Percentiles rank a stretch among this genome's conserved stretches.
phyloP scores from a whole-genome alignment of 75 land plant species.

The Ceratopteris richardii region DNA sequence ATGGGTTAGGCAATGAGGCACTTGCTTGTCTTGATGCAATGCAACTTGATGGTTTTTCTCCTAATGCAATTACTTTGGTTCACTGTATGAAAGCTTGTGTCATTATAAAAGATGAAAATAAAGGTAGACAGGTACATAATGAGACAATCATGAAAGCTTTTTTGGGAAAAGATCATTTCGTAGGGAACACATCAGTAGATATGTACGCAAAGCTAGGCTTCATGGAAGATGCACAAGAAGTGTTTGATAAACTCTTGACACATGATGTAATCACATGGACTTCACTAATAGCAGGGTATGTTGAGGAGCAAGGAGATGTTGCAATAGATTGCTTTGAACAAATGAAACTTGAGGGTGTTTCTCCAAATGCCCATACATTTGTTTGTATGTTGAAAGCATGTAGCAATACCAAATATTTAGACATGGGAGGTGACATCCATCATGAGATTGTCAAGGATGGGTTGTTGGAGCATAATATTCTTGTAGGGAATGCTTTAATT shows the following conservation, averaged over 20 bases:
- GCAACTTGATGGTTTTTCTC: constrained; percentile 1
- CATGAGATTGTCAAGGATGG: constrained; percentile 12
- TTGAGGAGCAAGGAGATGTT: constrained; percentile 3
- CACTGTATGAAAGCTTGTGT: constrained; percentile 1
- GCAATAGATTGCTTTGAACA: constrained; percentile 23
- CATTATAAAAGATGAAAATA: not conserved
- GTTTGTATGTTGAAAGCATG: constrained; percentile 32
- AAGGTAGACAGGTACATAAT: constrained; percentile 2
- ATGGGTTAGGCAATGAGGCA: constrained; percentile 1
- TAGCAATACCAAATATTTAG: constrained; percentile 18
- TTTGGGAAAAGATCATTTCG: not conserved
- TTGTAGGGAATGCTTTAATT: constrained; percentile 17
- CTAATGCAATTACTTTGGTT: not conserved
- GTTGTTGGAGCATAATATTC: constrained; percentile 4
- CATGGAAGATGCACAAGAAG: constrained; percentile 15
- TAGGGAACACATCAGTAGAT: constrained; percentile 1
- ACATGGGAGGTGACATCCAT: constrained; percentile 30
- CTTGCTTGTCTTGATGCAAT: not conserved
- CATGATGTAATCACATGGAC: constrained; percentile 30
- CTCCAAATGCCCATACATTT: constrained; percentile 19
- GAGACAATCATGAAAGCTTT: not conserved
- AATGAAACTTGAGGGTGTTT: constrained; percentile 16
- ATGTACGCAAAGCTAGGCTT: constrained; percentile 15
- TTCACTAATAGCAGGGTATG: constrained; percentile 31
- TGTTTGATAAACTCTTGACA: constrained; percentile 22